Percentiles rank a stretch among this genome's conserved stretches.
These are phyloP conservation scores for Cytospora paraplurivora DNA, from an alignment of 2,329 filamentous ascomycete genomes.

Conservation along the genomic window DNA sequence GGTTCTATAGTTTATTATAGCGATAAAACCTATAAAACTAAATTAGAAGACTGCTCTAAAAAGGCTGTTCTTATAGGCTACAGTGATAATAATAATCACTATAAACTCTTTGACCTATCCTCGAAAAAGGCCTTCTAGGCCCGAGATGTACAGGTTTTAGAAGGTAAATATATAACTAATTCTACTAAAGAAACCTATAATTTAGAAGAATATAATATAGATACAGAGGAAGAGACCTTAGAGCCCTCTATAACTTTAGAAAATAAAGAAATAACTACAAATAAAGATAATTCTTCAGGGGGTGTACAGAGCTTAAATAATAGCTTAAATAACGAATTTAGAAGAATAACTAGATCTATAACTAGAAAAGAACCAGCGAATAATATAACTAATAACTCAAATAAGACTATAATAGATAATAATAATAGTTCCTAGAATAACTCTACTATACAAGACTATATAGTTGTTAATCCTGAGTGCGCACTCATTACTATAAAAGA, in stretches of 20 bases:
- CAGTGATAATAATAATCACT: neutral
- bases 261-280: neutral
- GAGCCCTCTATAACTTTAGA: conserved; percentile 3
- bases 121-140: neutral
- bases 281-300: too few species aligned
- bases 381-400: conserved; percentile 1
- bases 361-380: neutral
- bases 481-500: neutral
- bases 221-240: too few species aligned
- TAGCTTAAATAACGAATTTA: conserved; percentile 1
- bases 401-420: conserved; percentile 2
- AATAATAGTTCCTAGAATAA: neutral
- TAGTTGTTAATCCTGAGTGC: too few species aligned
- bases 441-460: too few species aligned
- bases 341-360: neutral
- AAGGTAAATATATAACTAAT: conserved; percentile 9
- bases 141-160: neutral
- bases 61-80: neutral
- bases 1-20: conserved; percentile 7
- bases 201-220: too few species aligned
- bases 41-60: neutral
- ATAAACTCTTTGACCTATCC: neutral
- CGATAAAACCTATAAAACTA: neutral
- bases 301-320: too few species aligned
- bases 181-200: neutral